Evolutionary conservation across 805 yeast species (phyloP), one percentile per base, ranked within the genome.

Genomic region (Saccharomycopsis sp.): DNA sequence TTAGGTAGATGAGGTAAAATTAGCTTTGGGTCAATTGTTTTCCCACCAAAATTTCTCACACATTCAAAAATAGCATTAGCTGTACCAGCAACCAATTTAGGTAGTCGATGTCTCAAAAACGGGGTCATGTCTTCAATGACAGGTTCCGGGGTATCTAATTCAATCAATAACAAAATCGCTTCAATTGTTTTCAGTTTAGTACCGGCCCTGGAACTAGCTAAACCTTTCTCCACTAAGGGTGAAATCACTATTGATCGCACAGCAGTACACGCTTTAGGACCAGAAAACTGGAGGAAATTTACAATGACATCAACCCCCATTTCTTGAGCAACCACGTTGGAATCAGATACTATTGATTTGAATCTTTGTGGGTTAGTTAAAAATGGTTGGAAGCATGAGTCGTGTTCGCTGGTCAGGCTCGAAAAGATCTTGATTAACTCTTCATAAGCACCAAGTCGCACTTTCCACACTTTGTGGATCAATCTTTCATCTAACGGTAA

Each of bases 311-410:
- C 59, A 17, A 87, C 65, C 3, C 86, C 97, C 1, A 81, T 66
- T 56, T 93, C 97, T 52, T 88, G 95, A 0, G 97, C 95, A 14
- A 83, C 93, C 16, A 88, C 96, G 58, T 93, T 93, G 26, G 81
- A 60, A 59, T 93, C 98, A 2, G 75, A 68, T 5, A 84, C 79
- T 33, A 81, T 71, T 52, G 69, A 68, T 53, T 74, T 78, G 55
- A 80, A 66, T 2, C 72, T 42, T 7, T 75, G 80, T 0, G 87
- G 81, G 44, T 68, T 72, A 14, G 62, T 56, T 48, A 76, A 58
- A 56, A 73, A 77, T 2, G 66, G 66, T 19, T 61, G 61, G 55
- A 83, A 79, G 39, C 79, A 70, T 2, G 63, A 70, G 52, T 77
- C 86, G n/a, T 68, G 59, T 46, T 74, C 79, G 50, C 69, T 67